Percentiles rank a stretch among this genome's conserved stretches.
These are phyloP conservation scores for Cicer chorassanicum DNA, from an alignment of 306 rosid genomes.

Conservation along the genomic window DNA sequence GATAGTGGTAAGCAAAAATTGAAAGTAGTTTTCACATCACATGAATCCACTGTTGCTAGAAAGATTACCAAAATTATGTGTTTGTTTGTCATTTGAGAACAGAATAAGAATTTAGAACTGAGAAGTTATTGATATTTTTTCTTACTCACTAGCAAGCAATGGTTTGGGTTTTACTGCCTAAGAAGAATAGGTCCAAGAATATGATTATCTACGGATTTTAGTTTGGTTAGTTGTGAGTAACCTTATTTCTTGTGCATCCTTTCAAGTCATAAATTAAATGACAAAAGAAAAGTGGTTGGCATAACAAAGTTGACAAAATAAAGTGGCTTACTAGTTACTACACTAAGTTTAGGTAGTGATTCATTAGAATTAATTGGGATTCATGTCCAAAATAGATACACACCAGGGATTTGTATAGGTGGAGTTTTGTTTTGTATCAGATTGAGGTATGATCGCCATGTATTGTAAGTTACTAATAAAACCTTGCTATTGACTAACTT, in stretches of 20 bases:
- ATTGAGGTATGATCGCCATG: no score
- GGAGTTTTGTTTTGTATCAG: no score
- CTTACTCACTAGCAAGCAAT: background rate
- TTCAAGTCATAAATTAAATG: background rate
- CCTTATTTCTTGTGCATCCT: background rate
- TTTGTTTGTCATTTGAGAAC: background rate
- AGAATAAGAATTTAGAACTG: background rate
- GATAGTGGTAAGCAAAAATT: background rate
- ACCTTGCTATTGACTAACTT: no score
- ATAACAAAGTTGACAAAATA: no score
- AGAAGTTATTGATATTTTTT: conserved; percentile 10
- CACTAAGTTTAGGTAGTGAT: no score
- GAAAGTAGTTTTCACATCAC: background rate
- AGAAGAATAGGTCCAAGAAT: conserved; percentile 1
- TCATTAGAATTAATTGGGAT: no score
- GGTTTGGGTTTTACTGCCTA: conserved; percentile 23
- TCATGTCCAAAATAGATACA: no score
- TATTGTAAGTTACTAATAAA: no score
- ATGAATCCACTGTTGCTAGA: background rate
- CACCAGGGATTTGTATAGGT: no score
- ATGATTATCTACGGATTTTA: conserved; percentile 4
- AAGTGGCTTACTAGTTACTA: no score
- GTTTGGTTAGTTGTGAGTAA: background rate
- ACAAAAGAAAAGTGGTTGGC: no score
- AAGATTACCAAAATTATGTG: background rate